Percentiles rank a stretch among this genome's conserved stretches.
These are phyloP conservation scores for Knoxdaviesia capensis DNA, from an alignment of 2,329 filamentous ascomycete genomes.

Conservation along the genomic window DNA sequence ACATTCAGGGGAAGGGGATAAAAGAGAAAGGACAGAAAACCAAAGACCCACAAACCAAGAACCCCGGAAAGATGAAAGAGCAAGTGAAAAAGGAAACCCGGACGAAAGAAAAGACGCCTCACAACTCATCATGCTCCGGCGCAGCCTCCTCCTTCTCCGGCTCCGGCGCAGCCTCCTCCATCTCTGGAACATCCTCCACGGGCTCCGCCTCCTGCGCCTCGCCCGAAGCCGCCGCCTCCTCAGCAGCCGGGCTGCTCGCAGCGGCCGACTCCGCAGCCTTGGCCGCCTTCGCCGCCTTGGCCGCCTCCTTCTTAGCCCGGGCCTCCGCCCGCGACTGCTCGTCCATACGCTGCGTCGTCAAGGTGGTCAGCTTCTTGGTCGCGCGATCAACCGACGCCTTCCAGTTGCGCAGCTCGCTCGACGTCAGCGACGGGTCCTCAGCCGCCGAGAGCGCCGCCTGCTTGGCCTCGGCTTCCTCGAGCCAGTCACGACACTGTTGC, in stretches of 20 bases:
- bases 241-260: not conserved
- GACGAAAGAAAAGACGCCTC: not conserved
- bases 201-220: not conserved
- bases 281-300: constrained; percentile 19
- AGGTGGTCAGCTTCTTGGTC: constrained; percentile 50
- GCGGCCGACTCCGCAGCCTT: constrained; percentile 16
- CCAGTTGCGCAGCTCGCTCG: constrained; percentile 51
- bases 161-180: no score
- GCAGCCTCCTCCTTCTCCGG: not conserved
- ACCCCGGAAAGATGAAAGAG: not conserved
- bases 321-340: constrained; percentile 21
- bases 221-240: not conserved
- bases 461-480: constrained; percentile 46
- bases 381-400: constrained; percentile 52
- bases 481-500: constrained; percentile 48
- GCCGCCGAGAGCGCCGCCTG: constrained; percentile 51
- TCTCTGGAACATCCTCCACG: no score
- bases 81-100: not conserved
- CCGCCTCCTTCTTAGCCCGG: constrained; percentile 20
- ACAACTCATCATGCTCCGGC: not conserved
- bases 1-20: no score
- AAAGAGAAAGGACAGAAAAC: no score
- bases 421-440: constrained; percentile 55
- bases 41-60: no score
- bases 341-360: constrained; percentile 38